Evolutionary conservation across 441 rosid genomes (phyloP), one percentile per base, ranked within the genome.

Genomic region (Eruca vesicaria): DNA sequence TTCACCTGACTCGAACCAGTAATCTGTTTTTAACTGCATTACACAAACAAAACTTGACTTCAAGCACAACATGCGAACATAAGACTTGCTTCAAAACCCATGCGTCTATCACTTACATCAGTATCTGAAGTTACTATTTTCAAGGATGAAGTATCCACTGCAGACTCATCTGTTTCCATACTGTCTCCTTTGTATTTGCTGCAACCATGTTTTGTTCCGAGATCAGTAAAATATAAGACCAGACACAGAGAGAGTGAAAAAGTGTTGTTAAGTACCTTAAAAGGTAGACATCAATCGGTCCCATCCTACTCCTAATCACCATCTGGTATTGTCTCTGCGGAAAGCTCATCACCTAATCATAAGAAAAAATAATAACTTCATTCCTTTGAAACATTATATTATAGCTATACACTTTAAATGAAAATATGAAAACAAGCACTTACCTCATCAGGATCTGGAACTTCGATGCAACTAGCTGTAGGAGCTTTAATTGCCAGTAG

Each of bases 361-460:
- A 77, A n/a, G n/a, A n/a, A n/a, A n/a, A n/a, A n/a, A n/a, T n/a
- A n/a, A n/a, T n/a, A n/a, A n/a, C n/a, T n/a, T n/a, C n/a, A n/a
- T n/a, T n/a, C n/a, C n/a, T n/a, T n/a, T n/a, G n/a, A n/a, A n/a
- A 53, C 58, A 50, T 61, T 50, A 12, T 35, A 35, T 16, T 16
- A 58, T 6, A 50, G 32, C 35, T 50, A 5, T 3, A 41, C 15
- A 29, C 45, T 57, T 58, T n/a, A 36, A 7, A 28, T 19, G 68
- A 6, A 60, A 70, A 35, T n/a, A 31, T 63, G 5, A 31, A 63
- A 63, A 48, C 77, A 50, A 65, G 23, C 71, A 8, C 19, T 82
- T 65, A 88, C 97, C 88, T 87, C 89, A 69, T 90, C 90, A 60
- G 97, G 96, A 83, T 91, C 94, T 50, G 91, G 94, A 78, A 93